A percentile compares a stretch with the other conserved stretches of the same genome.
phyloP scores from a whole-genome alignment of 108 stramenopile species.

The Nitzschia sp. region DNA sequence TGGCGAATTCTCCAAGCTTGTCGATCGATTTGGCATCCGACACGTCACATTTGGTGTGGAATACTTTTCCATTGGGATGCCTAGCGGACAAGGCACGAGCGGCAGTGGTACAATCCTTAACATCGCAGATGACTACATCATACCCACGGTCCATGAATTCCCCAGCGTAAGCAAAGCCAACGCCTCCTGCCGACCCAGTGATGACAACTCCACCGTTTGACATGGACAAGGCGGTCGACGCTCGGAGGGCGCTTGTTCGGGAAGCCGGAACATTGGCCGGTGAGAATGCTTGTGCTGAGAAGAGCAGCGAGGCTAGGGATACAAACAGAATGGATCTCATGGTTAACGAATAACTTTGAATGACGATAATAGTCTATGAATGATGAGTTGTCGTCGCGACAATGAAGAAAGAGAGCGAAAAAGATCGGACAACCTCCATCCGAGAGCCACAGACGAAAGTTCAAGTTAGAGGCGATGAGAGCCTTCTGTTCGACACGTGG shows the following conservation, averaged over 20 bases:
- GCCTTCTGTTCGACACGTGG: too few species aligned
- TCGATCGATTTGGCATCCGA: constrained; percentile 62
- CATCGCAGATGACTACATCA: constrained; percentile 89
- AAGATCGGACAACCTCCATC: neutral
- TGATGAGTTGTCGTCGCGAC: too few species aligned
- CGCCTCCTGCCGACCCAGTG: constrained; percentile 83
- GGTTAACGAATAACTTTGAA: too few species aligned
- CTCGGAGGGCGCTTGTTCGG: neutral
- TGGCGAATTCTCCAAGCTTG: constrained; percentile 69
- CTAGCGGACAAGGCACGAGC: constrained; percentile 59
- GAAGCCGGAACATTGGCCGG: neutral
- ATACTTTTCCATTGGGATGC: constrained; percentile 75
- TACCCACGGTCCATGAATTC: constrained; percentile 91
- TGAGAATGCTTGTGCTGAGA: constrained; percentile 9
- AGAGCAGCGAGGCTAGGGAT: constrained; percentile 8
- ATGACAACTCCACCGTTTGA: constrained; percentile 76
- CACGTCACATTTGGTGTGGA: constrained; percentile 87
- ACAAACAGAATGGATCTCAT: constrained; percentile 7
- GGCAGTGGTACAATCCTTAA: constrained; percentile 75
- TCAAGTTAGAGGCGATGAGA: too few species aligned
- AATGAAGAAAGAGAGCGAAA: neutral
- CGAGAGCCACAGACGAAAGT: neutral
- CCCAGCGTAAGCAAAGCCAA: constrained; percentile 91
- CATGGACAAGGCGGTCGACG: constrained; percentile 12
- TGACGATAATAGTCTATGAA: too few species aligned